A percentile compares a stretch with the other conserved stretches of the same genome.
Evolutionary conservation across 495 filamentous ascomycete genomes (phyloP).

Genomic region (Pyrenula aspistea): DNA sequence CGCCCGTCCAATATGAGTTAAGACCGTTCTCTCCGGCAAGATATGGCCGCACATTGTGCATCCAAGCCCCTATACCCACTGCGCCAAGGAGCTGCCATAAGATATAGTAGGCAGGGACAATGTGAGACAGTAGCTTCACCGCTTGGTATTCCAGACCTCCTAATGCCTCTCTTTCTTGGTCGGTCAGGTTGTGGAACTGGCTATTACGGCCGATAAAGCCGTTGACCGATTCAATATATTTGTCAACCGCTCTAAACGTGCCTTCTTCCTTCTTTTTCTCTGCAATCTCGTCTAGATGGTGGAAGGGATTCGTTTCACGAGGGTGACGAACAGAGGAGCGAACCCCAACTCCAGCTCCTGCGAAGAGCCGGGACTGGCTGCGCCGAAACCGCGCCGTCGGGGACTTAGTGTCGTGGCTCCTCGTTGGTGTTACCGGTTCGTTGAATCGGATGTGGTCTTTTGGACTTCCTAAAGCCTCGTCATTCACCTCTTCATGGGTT

Average conservation of each 20-base stretch:
- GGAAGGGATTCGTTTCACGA: conserved; percentile 13
- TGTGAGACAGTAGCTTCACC: conserved; percentile 52
- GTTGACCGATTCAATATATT: conserved; percentile 24
- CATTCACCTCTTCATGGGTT: background rate
- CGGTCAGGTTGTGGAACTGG: conserved; percentile 57
- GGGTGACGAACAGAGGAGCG: conserved; percentile 31
- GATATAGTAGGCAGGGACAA: conserved; percentile 66
- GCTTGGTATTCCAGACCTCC: conserved; percentile 75
- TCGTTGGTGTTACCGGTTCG: background rate
- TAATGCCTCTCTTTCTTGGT: conserved; percentile 56
- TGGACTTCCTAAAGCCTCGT: background rate
- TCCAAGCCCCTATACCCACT: conserved; percentile 61
- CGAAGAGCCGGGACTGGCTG: conserved; percentile 29
- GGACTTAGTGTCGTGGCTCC: background rate
- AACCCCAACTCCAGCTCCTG: conserved; percentile 42
- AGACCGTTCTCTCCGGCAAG: conserved; percentile 54
- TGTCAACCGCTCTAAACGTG: conserved; percentile 19
- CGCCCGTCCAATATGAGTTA: conserved; percentile 44
- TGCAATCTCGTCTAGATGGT: conserved; percentile 9
- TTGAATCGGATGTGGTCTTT: background rate
- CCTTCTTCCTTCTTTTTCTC: conserved; percentile 13
- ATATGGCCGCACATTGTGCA: conserved; percentile 45
- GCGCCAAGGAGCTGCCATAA: conserved; percentile 60
- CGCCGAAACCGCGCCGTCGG: background rate
- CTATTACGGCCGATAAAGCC: conserved; percentile 54